Percentiles rank a stretch among this genome's conserved stretches.
Conservation (phyloP, 1,284 basidiomycete species). For the Pisolithus thermaeus region DNA sequence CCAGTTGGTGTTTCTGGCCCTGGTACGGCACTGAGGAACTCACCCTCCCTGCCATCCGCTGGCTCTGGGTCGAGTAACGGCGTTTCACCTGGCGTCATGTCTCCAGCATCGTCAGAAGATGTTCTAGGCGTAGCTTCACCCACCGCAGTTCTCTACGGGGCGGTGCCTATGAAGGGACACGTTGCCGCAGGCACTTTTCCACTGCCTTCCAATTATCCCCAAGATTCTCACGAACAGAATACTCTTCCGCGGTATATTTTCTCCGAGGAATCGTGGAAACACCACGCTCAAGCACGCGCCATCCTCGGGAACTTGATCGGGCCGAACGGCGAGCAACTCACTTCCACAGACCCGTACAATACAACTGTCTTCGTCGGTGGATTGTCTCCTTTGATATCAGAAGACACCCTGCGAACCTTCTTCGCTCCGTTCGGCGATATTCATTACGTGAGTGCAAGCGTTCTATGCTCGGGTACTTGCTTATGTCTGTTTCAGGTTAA, state of each 20-base stretch:
- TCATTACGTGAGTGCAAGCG: slow-evolving; percentile 62
- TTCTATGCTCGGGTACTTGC: slow-evolving; percentile 8
- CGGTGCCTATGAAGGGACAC: slow-evolving; percentile 30
- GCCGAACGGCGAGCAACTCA: slow-evolving; percentile 78
- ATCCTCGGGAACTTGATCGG: slow-evolving; percentile 76
- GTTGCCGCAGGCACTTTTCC: slow-evolving; percentile 29
- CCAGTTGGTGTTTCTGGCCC: slow-evolving; percentile 47
- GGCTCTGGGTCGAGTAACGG: slow-evolving; percentile 49
- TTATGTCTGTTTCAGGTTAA: slow-evolving; percentile 59
- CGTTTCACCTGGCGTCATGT: slow-evolving; percentile 36
- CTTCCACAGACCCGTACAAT: slow-evolving; percentile 84
- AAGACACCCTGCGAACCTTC: slow-evolving; percentile 83
- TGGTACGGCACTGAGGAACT: slow-evolving; percentile 47
- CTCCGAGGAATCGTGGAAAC: slow-evolving; percentile 75
- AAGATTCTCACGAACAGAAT: slow-evolving; percentile 36
- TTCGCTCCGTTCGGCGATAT: slow-evolving; percentile 90
- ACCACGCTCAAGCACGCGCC: slow-evolving; percentile 72
- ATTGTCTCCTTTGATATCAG: slow-evolving; percentile 77
- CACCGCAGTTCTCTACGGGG: slow-evolving; percentile 40
- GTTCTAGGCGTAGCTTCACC: slow-evolving; percentile 38
- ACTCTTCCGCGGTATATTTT: slow-evolving; percentile 47
- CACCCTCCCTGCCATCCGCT: slow-evolving; percentile 51
- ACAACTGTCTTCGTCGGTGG: slow-evolving; percentile 92
- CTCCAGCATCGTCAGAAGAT: slow-evolving; percentile 46
- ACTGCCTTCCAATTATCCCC: slow-evolving; percentile 36